Base-by-base conservation (phyloP, 2,329 filamentous ascomycete species). In the Allantophomopsis cytisporea region DNA sequence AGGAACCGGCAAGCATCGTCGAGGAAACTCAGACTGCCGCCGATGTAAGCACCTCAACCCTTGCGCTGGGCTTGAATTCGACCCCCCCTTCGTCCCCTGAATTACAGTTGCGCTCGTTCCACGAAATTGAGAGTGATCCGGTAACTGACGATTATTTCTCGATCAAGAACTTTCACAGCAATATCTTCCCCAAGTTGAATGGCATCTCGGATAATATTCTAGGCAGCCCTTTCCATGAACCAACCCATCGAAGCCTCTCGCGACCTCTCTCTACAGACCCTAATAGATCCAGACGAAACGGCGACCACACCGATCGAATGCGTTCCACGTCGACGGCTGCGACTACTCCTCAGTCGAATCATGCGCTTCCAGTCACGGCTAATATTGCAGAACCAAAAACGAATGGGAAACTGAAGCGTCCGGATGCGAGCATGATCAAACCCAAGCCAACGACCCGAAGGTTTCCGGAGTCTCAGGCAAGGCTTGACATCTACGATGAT, bases 281-380 rank as follows among this genome's bases (percentile, higher is more conserved):
- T 10, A 12, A 28, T 12, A 28, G 23, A 28, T 28, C 23, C 23
- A 28, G 23, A 28, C 23, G 11, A 28, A 28, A 28, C 23, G 23
- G 23, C 11, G 23, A 46, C 41, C 39, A 45, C 35, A 47, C 44
- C 14, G 46, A 54, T 12, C 42, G 49, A 31, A 51, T 46, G 16
- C 44, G 30, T 7, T 54, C 51, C 2, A 45, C 50, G 12, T 53
- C 50, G 4, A 53, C 47, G 12, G 46, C 47, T 42, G 50, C 49
- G 38, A 52, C 47, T 28, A 55, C 45, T 35, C 51, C 51, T 12
- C 43, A 42, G 31, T 38, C 41, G 5, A 48, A 49, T 21, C 46
- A 43, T 17, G 44, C 43, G n/a, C 32, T 36, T 8, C 34, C 42
- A 16, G 11, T 32, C 5, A 35, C 36, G 12, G 48, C 42, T 39